Base-by-base conservation (phyloP, 495 filamentous ascomycete species). In the Aspergillus cristatus region DNA sequence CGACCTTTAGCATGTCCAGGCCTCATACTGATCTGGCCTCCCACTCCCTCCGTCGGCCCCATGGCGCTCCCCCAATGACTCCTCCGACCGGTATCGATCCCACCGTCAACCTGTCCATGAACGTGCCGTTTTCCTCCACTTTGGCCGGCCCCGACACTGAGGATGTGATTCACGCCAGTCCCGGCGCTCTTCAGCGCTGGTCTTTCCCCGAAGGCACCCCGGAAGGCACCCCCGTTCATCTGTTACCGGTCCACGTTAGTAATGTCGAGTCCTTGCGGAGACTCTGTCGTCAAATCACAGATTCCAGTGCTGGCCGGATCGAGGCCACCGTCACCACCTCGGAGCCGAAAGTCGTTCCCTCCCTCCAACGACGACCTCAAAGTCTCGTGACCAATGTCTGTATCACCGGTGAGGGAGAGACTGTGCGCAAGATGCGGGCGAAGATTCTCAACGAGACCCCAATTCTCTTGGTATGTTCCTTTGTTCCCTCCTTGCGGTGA, bases 81-180 rank as follows among this genome's bases (percentile, higher is more conserved):
- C 73, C 77, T 33, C 72, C 79, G 24, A 75, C 78, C 25, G 65
- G 72, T 33, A 65, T 75, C 60, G 81, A 88, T 48, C 64, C 79
- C 18, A 74, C 76, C 40, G 81, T 89, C 51, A 79, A 81, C 46
- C 72, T 84, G 35, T 84, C 85, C 48, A 96, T 97, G 76, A 95
- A 94, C 54, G 82, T 97, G 7, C 91, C 91, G 22, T 95, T 98
- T 65, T 78, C 85, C 40, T 93, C 86, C 33, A 83, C 87, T 47
- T 75, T 95, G 40, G 78, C 83, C 43, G 91, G 93, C 18, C 91
- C 91, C 47, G 85, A 95, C 46, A 75, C 77, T 49, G 84, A 93
- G 52, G 88, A 96, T 58, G 84, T 97, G 46, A 68, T 97, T 35
- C 84, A 94, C 63, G 87, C 88, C 43, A 93, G 79, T 42, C 72